These are phyloP conservation scores for Hirsutella rhossiliensis DNA, from an alignment of 2,329 filamentous ascomycete genomes.

Conservation along the genomic window DNA sequence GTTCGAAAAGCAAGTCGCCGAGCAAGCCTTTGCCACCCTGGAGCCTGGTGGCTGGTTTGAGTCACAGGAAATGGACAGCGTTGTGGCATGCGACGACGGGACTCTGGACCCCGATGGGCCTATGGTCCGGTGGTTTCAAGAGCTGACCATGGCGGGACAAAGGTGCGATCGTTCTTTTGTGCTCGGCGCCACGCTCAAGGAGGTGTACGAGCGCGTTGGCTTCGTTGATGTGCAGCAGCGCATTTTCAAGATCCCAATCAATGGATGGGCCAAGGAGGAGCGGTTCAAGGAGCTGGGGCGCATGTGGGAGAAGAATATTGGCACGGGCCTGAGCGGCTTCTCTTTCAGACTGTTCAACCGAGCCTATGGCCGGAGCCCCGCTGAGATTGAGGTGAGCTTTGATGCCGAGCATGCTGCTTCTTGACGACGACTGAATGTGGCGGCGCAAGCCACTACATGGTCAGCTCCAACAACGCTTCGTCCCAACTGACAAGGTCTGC, in stretches of 20 bases:
- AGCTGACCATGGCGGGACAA: constrained; percentile 26
- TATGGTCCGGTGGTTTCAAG: constrained; percentile 25
- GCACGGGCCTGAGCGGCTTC: constrained; percentile 31
- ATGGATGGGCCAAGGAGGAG: constrained; percentile 38
- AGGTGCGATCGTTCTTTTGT: constrained; percentile 24
- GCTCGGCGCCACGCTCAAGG: constrained; percentile 20
- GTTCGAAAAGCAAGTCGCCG: constrained; percentile 36
- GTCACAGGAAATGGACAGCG: constrained; percentile 33
- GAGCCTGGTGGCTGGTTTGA: constrained; percentile 43
- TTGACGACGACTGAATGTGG: too few species aligned
- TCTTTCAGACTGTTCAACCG: constrained; percentile 28
- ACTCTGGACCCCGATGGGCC: constrained; percentile 26
- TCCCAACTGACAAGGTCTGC: neutral
- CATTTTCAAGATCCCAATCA: constrained; percentile 41
- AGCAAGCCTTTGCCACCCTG: constrained; percentile 35
- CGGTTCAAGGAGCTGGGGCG: constrained; percentile 29
- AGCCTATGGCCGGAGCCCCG: constrained; percentile 25
- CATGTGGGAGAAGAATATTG: constrained; percentile 31
- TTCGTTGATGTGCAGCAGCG: constrained; percentile 42
- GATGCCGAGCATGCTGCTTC: neutral
- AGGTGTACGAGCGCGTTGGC: constrained; percentile 32
- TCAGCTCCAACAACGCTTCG: too few species aligned
- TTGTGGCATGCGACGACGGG: constrained; percentile 30
- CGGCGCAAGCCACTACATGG: neutral
- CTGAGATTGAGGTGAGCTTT: constrained; percentile 34